These are phyloP conservation scores for Auricularia sp. DNA, from an alignment of 768 basidiomycete species.

Conservation along the genomic window DNA sequence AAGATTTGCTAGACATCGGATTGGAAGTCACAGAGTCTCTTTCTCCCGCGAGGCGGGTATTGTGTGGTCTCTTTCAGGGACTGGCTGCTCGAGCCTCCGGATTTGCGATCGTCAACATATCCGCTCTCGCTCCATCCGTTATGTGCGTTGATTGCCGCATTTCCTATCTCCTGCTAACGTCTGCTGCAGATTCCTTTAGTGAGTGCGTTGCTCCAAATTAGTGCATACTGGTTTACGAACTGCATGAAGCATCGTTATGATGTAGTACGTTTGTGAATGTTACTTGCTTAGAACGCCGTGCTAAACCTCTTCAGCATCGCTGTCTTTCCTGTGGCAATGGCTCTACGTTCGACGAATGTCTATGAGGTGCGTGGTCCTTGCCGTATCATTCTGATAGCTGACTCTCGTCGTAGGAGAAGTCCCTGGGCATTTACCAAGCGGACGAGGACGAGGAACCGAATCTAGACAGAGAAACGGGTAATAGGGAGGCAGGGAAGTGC, in stretches of 20 bases:
- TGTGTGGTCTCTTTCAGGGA: constrained; percentile 70
- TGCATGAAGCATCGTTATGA: not conserved
- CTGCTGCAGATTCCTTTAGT: constrained; percentile 64
- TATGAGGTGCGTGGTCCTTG: not conserved
- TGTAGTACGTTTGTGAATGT: not conserved
- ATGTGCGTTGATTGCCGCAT: constrained; percentile 42
- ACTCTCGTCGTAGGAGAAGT: constrained; percentile 51
- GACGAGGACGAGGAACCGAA: constrained; percentile 41
- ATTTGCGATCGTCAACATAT: constrained; percentile 65
- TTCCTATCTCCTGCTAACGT: not conserved
- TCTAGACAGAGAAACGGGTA: constrained; percentile 25
- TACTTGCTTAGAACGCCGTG: no score
- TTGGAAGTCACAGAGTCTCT: constrained; percentile 57
- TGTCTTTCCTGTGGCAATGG: not conserved
- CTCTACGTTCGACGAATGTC: constrained; percentile 68
- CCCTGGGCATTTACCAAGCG: constrained; percentile 62
- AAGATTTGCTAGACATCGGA: constrained; percentile 47
- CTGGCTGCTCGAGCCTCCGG: constrained; percentile 77
- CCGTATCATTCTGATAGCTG: not conserved
- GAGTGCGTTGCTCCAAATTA: constrained; percentile 22
- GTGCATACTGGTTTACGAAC: no score
- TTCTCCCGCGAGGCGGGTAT: constrained; percentile 57
- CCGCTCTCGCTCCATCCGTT: constrained; percentile 73
- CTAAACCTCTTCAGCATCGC: not conserved
- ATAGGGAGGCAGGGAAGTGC: constrained; percentile 33